Evolutionary conservation across 1,284 basidiomycete genomes (phyloP), one percentile per base, ranked within the genome.

Genomic region (Cryptococcus sp.): DNA sequence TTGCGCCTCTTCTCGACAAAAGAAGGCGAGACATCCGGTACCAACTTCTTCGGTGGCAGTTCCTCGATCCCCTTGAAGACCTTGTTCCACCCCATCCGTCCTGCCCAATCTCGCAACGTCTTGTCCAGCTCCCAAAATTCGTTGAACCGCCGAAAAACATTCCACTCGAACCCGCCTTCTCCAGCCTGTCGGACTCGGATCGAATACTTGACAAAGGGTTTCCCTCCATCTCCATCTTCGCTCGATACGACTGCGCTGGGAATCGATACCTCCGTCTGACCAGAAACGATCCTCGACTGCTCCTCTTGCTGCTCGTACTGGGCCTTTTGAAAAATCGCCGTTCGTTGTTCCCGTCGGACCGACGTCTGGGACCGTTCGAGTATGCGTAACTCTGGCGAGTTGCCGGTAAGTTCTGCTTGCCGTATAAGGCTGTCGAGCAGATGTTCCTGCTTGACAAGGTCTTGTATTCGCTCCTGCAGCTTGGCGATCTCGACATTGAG

Each of bases 381-480:
- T 19, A 97, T 78, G 47, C 80, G 81, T 22, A 93, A 78, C 72
- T 97, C 92, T 58, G 86, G 82, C 2, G 79, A 81, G 62, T 91
- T 88, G 0, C 93, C 94, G 0, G 89, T 91, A 36, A 97, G 74
- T 65, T 97, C 94, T 0, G 94, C 94, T 69, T 94, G 93, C 56
- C 87, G 84, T 59, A 95, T 87, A 26, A 97, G 76, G 1, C 84
- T 85, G 52, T 87, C 84, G 12, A 98, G 78, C 73, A 93, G 85
- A 18, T 79, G 74, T 45, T 88, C 84, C 61, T 97, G 94, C 2
- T 82, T 79, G 57, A 85, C 80, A 7, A 93, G 74, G 60, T 86
- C 85, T 7, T 77, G 74, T 42, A 95, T 82, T 54, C 89, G 86
- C 36, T 82, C 80, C 14, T 79, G 76, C 2, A 95, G 75, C 14